These are phyloP conservation scores for Trametes hirsuta DNA, from an alignment of 1,284 basidiomycete species.

Conservation along the genomic window DNA sequence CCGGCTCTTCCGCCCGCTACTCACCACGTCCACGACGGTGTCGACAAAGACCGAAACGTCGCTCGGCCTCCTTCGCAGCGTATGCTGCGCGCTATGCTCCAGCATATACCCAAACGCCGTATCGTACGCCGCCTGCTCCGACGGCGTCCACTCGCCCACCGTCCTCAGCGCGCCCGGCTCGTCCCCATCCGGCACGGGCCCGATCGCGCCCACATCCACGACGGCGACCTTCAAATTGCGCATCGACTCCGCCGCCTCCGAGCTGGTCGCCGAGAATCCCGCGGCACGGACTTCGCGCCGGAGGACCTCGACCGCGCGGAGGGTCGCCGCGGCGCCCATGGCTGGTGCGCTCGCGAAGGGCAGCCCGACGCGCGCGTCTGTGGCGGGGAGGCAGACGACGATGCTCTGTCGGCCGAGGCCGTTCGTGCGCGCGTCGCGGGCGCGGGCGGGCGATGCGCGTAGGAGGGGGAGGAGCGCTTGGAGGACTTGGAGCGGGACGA, in stretches of 20 bases:
- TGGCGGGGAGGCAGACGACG: constrained; percentile 70
- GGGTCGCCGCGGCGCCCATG: constrained; percentile 73
- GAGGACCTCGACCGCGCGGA: constrained; percentile 70
- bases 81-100: constrained; percentile 40
- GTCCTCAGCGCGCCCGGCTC: constrained; percentile 41
- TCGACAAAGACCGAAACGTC: constrained; percentile 61
- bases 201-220: constrained; percentile 70
- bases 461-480: constrained; percentile 77
- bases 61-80: constrained; percentile 52
- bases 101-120: constrained; percentile 60
- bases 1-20: constrained; percentile 48
- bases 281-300: constrained; percentile 64
- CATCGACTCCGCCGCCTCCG: constrained; percentile 55
- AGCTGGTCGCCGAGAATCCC: constrained; percentile 44
- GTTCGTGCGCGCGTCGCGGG: constrained; percentile 43
- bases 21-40: constrained; percentile 58
- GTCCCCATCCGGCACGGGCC: constrained; percentile 28
- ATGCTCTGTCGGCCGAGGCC: constrained; percentile 60
- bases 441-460: constrained; percentile 58
- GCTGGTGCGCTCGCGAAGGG: constrained; percentile 69
- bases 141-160: constrained; percentile 70
- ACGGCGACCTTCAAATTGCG: constrained; percentile 63
- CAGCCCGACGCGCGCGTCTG: constrained; percentile 69
- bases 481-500: constrained; percentile 73
- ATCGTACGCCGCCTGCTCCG: constrained; percentile 71